Conservation (phyloP, 805 yeast genomes). For the Cyberlindnera maritima region DNA sequence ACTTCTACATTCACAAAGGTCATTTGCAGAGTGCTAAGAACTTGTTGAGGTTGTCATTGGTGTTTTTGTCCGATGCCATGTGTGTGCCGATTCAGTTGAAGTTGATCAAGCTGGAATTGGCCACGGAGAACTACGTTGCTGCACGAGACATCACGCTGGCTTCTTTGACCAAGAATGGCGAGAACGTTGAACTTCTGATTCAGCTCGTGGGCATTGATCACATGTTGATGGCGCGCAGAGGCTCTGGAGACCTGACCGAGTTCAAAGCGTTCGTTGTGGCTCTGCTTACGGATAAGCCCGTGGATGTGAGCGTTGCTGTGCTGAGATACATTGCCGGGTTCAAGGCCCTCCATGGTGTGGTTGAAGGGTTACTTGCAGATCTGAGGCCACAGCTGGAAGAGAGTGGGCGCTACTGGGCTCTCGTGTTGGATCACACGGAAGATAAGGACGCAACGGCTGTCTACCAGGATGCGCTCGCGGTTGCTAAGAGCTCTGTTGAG, state of each 20-base stretch:
- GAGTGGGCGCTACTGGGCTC: background rate
- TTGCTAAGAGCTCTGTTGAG: background rate
- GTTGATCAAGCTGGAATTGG: constrained; percentile 43
- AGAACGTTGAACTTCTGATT: constrained; percentile 34
- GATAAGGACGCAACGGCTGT: background rate
- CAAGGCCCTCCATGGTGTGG: background rate
- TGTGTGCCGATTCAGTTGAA: constrained; percentile 32
- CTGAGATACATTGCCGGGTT: constrained; percentile 6
- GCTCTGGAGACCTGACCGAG: background rate
- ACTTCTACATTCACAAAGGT: constrained; percentile 36
- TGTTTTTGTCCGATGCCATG: constrained; percentile 22
- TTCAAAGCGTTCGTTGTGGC: constrained; percentile 3
- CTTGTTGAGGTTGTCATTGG: constrained; percentile 36
- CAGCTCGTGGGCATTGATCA: constrained; percentile 44
- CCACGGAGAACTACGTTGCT: constrained; percentile 32
- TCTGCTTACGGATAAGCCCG: constrained; percentile 5
- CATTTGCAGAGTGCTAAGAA: constrained; percentile 37
- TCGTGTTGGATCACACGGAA: background rate
- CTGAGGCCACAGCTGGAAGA: background rate
- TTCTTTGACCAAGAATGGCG: constrained; percentile 30
- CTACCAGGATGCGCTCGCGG: background rate
- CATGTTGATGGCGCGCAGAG: constrained; percentile 14
- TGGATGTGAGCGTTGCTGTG: constrained; percentile 2
- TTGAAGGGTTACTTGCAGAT: background rate
- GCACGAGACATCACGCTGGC: constrained; percentile 31